These are phyloP conservation scores for Sclerotinia minor DNA, from an alignment of 2,329 filamentous ascomycete species.

Conservation along the genomic window DNA sequence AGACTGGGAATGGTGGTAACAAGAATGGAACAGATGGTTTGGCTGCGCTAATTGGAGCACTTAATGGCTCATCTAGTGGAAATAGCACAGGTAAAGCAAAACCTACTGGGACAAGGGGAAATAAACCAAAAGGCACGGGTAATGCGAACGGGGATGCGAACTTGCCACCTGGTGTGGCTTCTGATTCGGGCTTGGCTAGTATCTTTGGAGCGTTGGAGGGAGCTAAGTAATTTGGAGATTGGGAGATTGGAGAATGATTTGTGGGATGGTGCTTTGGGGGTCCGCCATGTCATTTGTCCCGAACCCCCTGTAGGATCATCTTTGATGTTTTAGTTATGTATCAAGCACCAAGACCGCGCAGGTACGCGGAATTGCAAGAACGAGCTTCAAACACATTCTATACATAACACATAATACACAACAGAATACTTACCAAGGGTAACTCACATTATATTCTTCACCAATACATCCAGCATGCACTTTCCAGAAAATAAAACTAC, in stretches of 20 bases:
- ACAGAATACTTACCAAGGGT: not conserved
- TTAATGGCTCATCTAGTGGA: conserved; percentile 5
- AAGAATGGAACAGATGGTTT: conserved; percentile 9
- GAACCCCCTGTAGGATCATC: not conserved
- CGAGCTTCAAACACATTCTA: not conserved
- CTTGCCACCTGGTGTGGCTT: conserved; percentile 16
- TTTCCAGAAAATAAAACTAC: not conserved
- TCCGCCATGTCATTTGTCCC: no score
- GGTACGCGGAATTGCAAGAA: not conserved
- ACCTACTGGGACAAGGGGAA: not conserved
- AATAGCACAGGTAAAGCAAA: conserved; percentile 19
- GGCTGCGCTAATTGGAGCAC: conserved; percentile 5
- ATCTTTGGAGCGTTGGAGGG: conserved; percentile 22
- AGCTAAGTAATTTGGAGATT: not conserved
- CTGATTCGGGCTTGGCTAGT: conserved; percentile 15
- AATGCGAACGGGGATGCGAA: conserved; percentile 9
- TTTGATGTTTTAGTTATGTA: not conserved
- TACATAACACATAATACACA: not conserved
- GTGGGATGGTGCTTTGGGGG: not conserved
- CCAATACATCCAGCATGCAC: no score
- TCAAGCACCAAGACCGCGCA: no score
- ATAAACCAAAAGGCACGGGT: conserved; percentile 14
- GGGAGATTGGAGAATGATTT: not conserved
- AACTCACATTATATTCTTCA: no score
- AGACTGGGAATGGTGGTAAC: conserved; percentile 2